phyloP scores from a whole-genome alignment of 2,329 filamentous ascomycete species.

The Stenocarpella maydis region DNA sequence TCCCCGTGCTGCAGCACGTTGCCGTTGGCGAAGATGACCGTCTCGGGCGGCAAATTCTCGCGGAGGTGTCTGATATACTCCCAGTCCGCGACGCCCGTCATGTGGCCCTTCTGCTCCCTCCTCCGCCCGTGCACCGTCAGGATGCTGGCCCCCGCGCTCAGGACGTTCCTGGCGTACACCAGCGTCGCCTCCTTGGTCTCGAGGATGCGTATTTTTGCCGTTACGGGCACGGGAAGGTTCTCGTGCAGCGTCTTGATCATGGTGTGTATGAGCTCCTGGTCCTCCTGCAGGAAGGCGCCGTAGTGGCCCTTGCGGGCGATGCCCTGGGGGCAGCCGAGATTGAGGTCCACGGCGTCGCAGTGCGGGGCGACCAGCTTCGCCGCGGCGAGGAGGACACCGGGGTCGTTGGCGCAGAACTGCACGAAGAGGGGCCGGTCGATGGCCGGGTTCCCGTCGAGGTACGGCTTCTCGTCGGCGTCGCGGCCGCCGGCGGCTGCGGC shows the following conservation, averaged over 20 bases:
- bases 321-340: slow-evolving; percentile 94
- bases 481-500: slow-evolving; percentile 38
- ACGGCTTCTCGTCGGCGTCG: slow-evolving; percentile 45
- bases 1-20: slow-evolving; percentile 87
- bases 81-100: slow-evolving; percentile 95
- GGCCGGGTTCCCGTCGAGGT: slow-evolving; percentile 86
- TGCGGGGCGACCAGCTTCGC: slow-evolving; percentile 82
- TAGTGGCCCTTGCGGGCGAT: slow-evolving; percentile 93
- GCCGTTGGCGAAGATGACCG: slow-evolving; percentile 95
- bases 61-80: slow-evolving; percentile 81
- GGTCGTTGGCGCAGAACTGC: slow-evolving; percentile 93
- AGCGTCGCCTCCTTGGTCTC: slow-evolving; percentile 88
- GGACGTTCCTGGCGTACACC: slow-evolving; percentile 86
- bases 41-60: slow-evolving; percentile 83
- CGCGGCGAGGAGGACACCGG: slow-evolving; percentile 79
- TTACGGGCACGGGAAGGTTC: slow-evolving; percentile 83
- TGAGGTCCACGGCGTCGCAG: slow-evolving; percentile 95
- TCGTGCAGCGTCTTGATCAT: slow-evolving; percentile 85
- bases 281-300: slow-evolving; percentile 93
- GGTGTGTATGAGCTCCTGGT: slow-evolving; percentile 82
- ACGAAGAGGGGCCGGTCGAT: slow-evolving; percentile 92
- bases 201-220: slow-evolving; percentile 91
- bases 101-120: slow-evolving; percentile 93
- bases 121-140: slow-evolving; percentile 90
- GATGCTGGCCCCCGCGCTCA: slow-evolving; percentile 89